Evolutionary conservation across 2,329 filamentous ascomycete species (phyloP), one percentile per base, ranked within the genome.

Genomic region (Daldinia eschscholtzii): DNA sequence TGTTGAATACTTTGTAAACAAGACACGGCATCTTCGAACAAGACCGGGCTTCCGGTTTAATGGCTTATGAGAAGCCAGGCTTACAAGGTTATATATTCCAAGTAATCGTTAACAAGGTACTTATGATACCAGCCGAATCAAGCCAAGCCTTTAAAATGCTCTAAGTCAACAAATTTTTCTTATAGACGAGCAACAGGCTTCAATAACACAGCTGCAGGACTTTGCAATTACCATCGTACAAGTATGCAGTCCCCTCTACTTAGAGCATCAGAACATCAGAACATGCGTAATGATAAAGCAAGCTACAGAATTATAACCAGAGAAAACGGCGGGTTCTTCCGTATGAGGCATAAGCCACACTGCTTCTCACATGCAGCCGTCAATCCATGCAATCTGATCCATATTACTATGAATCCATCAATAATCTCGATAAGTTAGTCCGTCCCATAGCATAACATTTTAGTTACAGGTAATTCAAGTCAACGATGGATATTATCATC

Each of bases 361-460:
- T 69, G 13, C 56, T 65, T 65, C 33, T 52, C 52, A 60, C 64
- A 70, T 67, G 61, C 46, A 67, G 53, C 52, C 44, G 41, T 46
- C 23, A 67, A 64, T 41, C 70, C 70, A 62, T 67, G 35, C 55
- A 48, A 63, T 61, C 50, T 60, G 60, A 69, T 65, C 42, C 60
- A 67, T 58, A 52, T n/a, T 64, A 60, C 52, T 65, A 61, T 64
- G 20, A 10, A 56, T 61, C 52, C 68, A 61, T 64, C 26, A 10
- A 56, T 61, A 72, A 72, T 72, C 65, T 71, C 62, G 63, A 69
- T 70, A 68, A 61, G 64, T 50, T 42, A 39, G 56, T 61, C 37
- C 33, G 41, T 26, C 44, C 42, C 42, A 42, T 61, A 44, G 28
- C 2, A 12, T 23, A 23, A 23, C 20, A 23, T 23, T 23, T 23